Conservation (phyloP, 1,284 basidiomycete species). For the Athelia psychrophila region DNA sequence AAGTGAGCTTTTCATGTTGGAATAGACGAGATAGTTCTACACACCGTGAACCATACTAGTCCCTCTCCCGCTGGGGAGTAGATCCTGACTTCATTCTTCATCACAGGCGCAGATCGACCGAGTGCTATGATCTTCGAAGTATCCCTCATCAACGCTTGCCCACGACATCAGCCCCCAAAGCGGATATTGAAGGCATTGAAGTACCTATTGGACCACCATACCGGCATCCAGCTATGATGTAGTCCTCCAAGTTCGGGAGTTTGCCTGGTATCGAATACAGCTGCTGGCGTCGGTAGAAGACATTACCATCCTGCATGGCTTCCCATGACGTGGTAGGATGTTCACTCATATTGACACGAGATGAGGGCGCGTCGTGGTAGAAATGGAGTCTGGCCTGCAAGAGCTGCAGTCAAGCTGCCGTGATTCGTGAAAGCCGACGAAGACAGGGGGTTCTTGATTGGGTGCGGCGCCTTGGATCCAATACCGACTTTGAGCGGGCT, state of each 20-base stretch:
- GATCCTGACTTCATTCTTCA: conserved; percentile 77
- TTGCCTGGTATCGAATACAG: conserved; percentile 85
- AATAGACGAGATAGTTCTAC: conserved; percentile 29
- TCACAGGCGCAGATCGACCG: conserved; percentile 57
- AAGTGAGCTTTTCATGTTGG: conserved; percentile 8
- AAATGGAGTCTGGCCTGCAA: not conserved
- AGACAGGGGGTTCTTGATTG: no score
- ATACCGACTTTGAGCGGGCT: no score
- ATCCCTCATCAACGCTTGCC: conserved; percentile 84
- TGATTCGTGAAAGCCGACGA: not conserved
- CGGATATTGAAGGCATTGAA: conserved; percentile 11
- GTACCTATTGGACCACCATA: conserved; percentile 89
- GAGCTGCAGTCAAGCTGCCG: not conserved
- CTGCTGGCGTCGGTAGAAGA: conserved; percentile 79
- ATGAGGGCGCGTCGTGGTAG: not conserved
- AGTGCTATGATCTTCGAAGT: conserved; percentile 78
- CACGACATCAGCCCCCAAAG: conserved; percentile 2
- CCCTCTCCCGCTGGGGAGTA: conserved; percentile 74
- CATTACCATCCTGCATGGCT: conserved; percentile 74
- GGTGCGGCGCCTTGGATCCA: no score
- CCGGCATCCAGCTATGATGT: conserved; percentile 77
- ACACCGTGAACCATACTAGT: conserved; percentile 65
- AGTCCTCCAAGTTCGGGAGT: conserved; percentile 78
- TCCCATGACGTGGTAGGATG: conserved; percentile 80
- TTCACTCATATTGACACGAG: conserved; percentile 39